A percentile compares a stretch with the other conserved stretches of the same genome.
phyloP scores from a whole-genome alignment of 192 early-diverging fungal species.

The Martensiomyces pterosporus region DNA sequence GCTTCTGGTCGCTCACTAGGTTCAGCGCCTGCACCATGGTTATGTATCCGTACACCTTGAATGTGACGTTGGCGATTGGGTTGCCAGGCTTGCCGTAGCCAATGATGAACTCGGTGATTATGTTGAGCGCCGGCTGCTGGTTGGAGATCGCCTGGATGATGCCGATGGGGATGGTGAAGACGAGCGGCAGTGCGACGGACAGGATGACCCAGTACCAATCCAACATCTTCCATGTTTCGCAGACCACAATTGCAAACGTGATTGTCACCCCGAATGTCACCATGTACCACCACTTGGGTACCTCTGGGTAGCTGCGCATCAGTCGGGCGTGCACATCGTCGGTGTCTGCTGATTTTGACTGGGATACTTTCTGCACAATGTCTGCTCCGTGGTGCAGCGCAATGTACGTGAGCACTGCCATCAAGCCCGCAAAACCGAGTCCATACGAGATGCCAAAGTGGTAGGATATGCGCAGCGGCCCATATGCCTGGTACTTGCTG shows the following conservation, averaged over 20 bases:
- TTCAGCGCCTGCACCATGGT: slow-evolving; percentile 59
- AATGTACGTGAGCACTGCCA: slow-evolving; percentile 54
- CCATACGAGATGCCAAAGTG: slow-evolving; percentile 59
- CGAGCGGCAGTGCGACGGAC: slow-evolving; percentile 41
- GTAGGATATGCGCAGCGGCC: slow-evolving; percentile 52
- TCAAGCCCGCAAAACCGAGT: slow-evolving; percentile 52
- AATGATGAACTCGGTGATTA: slow-evolving; percentile 67
- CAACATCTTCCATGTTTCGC: slow-evolving; percentile 30
- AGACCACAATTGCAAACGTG: slow-evolving; percentile 1
- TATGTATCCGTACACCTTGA: slow-evolving; percentile 71
- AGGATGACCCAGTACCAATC: slow-evolving; percentile 65
- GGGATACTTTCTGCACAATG: slow-evolving; percentile 13
- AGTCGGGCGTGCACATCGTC: slow-evolving; percentile 60
- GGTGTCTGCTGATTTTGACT: not conserved
- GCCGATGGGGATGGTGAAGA: slow-evolving; percentile 66
- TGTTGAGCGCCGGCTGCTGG: slow-evolving; percentile 58
- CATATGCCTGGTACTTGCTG: slow-evolving; percentile 48
- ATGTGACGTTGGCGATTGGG: slow-evolving; percentile 65
- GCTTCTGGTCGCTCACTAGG: slow-evolving; percentile 54
- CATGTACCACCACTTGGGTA: slow-evolving; percentile 51
- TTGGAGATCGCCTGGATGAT: slow-evolving; percentile 67
- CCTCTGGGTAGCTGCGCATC: slow-evolving; percentile 60
- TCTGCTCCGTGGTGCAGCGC: slow-evolving; percentile 57
- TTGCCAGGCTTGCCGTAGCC: slow-evolving; percentile 66
- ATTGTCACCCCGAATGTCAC: slow-evolving; percentile 25